A percentile compares a stretch with the other conserved stretches of the same genome.
Evolutionary conservation across 2,329 filamentous ascomycete species (phyloP).

Genomic region (Fonsecaea nubica): DNA sequence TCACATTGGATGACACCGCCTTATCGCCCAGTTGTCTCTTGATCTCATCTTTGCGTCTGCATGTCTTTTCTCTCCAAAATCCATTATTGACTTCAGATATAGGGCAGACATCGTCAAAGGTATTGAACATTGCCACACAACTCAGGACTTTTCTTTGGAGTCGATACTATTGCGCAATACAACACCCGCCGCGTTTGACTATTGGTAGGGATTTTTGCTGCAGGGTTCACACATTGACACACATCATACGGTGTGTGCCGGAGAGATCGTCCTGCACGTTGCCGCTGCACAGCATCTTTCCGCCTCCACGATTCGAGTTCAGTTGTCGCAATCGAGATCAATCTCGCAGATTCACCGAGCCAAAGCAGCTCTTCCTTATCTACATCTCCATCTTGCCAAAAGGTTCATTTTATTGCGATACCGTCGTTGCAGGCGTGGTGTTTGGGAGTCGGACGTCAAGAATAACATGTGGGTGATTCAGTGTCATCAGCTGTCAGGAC

Average conservation of each 20-base stretch:
- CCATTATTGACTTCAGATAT: not conserved
- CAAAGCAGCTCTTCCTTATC: not conserved
- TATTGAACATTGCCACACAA: not conserved
- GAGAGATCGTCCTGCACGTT: slow-evolving; percentile 8
- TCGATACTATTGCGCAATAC: not conserved
- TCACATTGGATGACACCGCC: not conserved
- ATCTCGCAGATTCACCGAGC: not conserved
- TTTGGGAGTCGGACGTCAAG: not conserved
- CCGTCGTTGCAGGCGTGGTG: not conserved
- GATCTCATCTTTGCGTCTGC: not conserved
- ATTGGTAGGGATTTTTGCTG: slow-evolving; percentile 4
- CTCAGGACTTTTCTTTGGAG: not conserved
- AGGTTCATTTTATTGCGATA: not conserved
- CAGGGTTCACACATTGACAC: not conserved
- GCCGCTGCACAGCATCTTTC: not conserved
- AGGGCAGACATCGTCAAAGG: not conserved
- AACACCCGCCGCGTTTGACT: not conserved
- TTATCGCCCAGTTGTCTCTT: not conserved
- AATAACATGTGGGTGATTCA: not conserved
- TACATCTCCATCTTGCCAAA: not conserved
- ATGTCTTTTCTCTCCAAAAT: not conserved
- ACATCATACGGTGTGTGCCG: not conserved
- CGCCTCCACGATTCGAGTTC: not conserved
- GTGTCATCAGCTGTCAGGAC: not conserved
- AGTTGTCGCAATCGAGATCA: not conserved